Evolutionary conservation across 1,284 basidiomycete species (phyloP).

Genomic region (Phlebopus sp.): DNA sequence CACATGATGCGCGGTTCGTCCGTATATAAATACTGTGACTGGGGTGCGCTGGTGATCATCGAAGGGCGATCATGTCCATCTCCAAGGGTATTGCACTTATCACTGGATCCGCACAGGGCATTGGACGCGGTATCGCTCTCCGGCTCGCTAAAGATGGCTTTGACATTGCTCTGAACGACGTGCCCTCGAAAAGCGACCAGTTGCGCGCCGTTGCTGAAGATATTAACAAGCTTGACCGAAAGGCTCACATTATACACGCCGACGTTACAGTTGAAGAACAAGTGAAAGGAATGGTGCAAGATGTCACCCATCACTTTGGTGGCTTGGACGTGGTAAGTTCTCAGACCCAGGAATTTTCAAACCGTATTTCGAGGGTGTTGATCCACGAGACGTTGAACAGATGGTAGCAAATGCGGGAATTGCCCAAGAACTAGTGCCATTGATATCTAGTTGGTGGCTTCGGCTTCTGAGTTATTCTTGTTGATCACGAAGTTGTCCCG

Average conservation of each 20-base stretch:
- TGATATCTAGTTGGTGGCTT: no score
- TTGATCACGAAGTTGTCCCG: not conserved
- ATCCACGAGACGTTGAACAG: no score
- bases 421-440: no score
- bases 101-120: constrained; percentile 31
- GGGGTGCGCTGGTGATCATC: constrained; percentile 22
- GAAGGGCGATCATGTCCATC: constrained; percentile 1
- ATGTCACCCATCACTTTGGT: not conserved
- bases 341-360: no score
- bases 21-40: no score
- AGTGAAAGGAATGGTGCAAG: constrained; percentile 8
- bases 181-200: constrained; percentile 16
- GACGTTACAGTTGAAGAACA: constrained; percentile 10
- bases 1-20: no score
- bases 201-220: constrained; percentile 18
- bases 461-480: no score
- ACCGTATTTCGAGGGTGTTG: no score
- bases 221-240: constrained; percentile 13
- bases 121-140: constrained; percentile 30
- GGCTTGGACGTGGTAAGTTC: constrained; percentile 9
- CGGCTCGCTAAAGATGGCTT: constrained; percentile 32
- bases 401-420: no score
- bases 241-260: not conserved
- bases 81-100: constrained; percentile 25
- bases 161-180: constrained; percentile 30